Percentiles rank a stretch among this genome's conserved stretches.
Evolutionary conservation across 768 basidiomycete genomes (phyloP).

Genomic region (Rhodotorula sphaerocarpa): DNA sequence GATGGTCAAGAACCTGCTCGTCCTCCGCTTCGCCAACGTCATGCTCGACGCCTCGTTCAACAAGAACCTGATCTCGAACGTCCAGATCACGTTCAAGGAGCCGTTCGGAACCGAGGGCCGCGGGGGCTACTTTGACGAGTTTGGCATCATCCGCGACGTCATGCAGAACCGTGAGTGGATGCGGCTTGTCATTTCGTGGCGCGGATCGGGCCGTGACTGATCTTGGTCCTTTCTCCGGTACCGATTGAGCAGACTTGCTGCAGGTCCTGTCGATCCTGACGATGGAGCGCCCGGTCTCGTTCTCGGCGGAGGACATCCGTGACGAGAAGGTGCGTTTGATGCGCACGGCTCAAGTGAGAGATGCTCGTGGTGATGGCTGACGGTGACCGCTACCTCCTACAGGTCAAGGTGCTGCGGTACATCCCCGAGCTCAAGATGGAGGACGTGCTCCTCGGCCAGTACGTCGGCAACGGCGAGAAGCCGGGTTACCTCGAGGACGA

Average conservation of each 20-base stretch:
- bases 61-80: constrained; percentile 89
- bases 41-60: constrained; percentile 85
- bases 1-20: constrained; percentile 98
- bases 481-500: constrained; percentile 99
- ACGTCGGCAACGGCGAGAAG: constrained; percentile 63
- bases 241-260: constrained; percentile 59
- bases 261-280: constrained; percentile 91
- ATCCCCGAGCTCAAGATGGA: constrained; percentile 70
- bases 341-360: too few species aligned
- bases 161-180: constrained; percentile 84
- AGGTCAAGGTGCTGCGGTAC: constrained; percentile 92
- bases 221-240: not conserved
- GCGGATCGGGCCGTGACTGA: constrained; percentile 26
- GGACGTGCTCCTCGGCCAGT: constrained; percentile 89
- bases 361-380: too few species aligned
- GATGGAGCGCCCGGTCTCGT: constrained; percentile 98
- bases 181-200: not conserved
- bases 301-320: constrained; percentile 91
- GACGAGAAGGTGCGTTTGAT: constrained; percentile 84
- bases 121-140: constrained; percentile 99
- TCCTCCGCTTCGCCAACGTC: constrained; percentile 89
- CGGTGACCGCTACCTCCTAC: too few species aligned
- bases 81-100: constrained; percentile 99
- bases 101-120: constrained; percentile 99
- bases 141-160: constrained; percentile 96